Percentiles rank a stretch among this genome's conserved stretches.
Conservation (phyloP, 176 grass and related monocot species). For the Musa schizocarpa region DNA sequence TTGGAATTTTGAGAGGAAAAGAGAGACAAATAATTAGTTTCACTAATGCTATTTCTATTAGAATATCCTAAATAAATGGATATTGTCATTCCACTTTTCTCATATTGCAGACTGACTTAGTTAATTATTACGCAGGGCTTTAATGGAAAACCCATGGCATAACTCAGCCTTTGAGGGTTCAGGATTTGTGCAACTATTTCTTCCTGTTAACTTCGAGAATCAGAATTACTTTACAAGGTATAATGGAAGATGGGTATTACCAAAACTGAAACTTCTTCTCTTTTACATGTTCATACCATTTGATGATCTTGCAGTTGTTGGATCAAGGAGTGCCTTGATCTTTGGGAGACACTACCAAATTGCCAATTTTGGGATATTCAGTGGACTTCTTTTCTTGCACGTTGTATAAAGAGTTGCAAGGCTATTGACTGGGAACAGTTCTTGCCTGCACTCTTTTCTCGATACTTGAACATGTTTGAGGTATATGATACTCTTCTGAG, state of each 20-base stretch:
- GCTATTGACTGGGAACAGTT: slow-evolving; percentile 79
- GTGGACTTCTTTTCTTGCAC: slow-evolving; percentile 77
- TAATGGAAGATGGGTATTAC: not conserved
- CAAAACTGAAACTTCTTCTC: not conserved
- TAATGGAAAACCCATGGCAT: slow-evolving; percentile 97
- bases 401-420: slow-evolving; percentile 65
- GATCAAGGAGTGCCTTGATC: slow-evolving; percentile 60
- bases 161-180: slow-evolving; percentile 89
- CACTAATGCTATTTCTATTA: no score
- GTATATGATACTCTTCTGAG: slow-evolving; percentile 18
- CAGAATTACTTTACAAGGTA: slow-evolving; percentile 72
- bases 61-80: no score
- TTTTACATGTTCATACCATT: slow-evolving; percentile 12
- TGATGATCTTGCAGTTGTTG: slow-evolving; percentile 46
- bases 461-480: slow-evolving; percentile 94
- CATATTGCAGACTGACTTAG: not conserved
- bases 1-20: no score
- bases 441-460: slow-evolving; percentile 62
- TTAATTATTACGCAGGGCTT: slow-evolving; percentile 35
- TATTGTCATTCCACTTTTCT: no score
- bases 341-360: slow-evolving; percentile 76
- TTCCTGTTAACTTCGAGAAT: slow-evolving; percentile 75
- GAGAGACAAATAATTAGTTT: no score
- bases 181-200: slow-evolving; percentile 85
- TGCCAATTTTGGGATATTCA: slow-evolving; percentile 97